A percentile compares a stretch with the other conserved stretches of the same genome.
These are phyloP conservation scores for Cryptosporidium sp. DNA, from an alignment of 169 alveolate species.

Conservation along the genomic window DNA sequence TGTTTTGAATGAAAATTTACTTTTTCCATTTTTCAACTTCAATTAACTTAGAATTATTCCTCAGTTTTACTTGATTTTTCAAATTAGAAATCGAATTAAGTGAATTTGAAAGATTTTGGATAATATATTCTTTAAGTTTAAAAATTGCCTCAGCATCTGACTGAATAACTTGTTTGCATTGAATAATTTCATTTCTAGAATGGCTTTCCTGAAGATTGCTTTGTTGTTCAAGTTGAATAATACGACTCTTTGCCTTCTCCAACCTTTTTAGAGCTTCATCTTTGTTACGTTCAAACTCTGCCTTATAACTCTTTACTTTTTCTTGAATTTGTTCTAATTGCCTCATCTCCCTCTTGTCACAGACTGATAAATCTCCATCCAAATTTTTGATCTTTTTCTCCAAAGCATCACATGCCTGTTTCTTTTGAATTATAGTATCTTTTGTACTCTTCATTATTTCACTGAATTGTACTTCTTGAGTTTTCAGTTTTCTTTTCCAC, in stretches of 20 bases:
- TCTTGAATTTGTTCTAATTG: conserved; percentile 72
- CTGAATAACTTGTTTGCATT: conserved; percentile 73
- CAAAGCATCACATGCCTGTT: conserved; percentile 74
- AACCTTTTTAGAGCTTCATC: conserved; percentile 70
- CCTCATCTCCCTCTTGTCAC: conserved; percentile 73
- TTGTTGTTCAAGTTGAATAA: conserved; percentile 60
- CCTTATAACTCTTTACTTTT: conserved; percentile 53
- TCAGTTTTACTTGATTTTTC: conserved; percentile 39
- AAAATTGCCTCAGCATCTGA: conserved; percentile 53
- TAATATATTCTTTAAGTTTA: conserved; percentile 34
- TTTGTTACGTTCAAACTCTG: conserved; percentile 51
- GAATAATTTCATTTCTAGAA: conserved; percentile 44
- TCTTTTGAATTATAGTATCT: conserved; percentile 65
- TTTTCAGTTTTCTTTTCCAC: conserved; percentile 71
- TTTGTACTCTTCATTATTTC: conserved; percentile 73
- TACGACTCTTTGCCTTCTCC: conserved; percentile 60
- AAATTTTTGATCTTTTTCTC: conserved; percentile 65
- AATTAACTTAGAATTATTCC: conserved; percentile 32
- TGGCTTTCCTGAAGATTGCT: conserved; percentile 21
- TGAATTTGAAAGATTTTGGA: conserved; percentile 14
- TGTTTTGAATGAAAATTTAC: background rate
- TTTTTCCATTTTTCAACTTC: conserved; percentile 34
- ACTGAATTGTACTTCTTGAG: conserved; percentile 67
- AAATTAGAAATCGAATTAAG: conserved; percentile 29
- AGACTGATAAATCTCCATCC: conserved; percentile 66